Percentiles rank a stretch among this genome's conserved stretches.
These are phyloP conservation scores for Diaporthe amygdali DNA, from an alignment of 2,329 filamentous ascomycete species.

Conservation along the genomic window DNA sequence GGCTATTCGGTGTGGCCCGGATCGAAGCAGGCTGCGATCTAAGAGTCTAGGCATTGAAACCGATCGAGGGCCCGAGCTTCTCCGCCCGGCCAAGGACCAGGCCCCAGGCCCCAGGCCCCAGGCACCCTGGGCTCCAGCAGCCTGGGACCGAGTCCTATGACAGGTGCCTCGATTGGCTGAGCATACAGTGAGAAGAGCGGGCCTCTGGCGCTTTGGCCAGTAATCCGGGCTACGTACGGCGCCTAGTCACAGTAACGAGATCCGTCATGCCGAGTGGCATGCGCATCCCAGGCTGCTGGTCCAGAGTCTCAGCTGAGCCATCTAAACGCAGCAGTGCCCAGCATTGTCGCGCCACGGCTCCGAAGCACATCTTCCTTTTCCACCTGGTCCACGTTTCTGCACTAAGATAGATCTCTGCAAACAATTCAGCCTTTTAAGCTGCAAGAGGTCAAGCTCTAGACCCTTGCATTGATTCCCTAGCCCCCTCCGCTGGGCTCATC, in stretches of 20 bases:
- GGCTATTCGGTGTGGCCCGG: background rate
- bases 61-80: background rate
- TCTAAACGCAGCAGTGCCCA: background rate
- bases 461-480: constrained; percentile 10
- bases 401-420: background rate
- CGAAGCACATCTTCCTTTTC: background rate
- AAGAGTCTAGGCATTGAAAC: background rate
- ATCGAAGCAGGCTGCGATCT: background rate
- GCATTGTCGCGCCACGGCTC: background rate
- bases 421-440: constrained; percentile 2
- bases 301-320: background rate
- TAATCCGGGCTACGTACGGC: background rate
- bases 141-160: background rate
- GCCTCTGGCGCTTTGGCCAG: background rate
- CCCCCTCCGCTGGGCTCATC: background rate
- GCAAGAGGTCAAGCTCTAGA: constrained; percentile 2
- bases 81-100: background rate
- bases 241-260: background rate
- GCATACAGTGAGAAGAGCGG: background rate
- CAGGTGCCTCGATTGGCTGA: background rate
- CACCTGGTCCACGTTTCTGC: constrained; percentile 8
- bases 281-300: background rate
- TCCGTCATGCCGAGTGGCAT: background rate
- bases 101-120: background rate
- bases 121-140: background rate